Evolutionary conservation across 2,329 filamentous ascomycete genomes (phyloP), one percentile per base, ranked within the genome.

Genomic region (Coniochaeta sp.): DNA sequence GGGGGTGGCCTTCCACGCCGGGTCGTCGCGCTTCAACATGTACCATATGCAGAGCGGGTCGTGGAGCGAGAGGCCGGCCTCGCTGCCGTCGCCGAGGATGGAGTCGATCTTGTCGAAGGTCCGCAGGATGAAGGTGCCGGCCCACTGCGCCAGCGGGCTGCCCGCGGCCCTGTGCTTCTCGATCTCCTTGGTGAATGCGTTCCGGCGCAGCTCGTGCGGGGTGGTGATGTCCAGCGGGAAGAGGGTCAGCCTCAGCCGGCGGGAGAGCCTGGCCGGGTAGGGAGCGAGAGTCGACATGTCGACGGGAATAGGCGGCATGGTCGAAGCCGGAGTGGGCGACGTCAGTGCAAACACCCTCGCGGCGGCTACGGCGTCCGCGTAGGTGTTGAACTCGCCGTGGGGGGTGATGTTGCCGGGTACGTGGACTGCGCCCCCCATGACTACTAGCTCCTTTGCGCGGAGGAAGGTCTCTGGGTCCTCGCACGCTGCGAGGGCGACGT

Each of bases 381-480:
- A 95, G 52, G 87, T 87, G 74, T 99, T 99, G 79, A 99, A 99
- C 67, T 99, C 94, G 56, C 89, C 90, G 12, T 86, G 81, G 1
- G 94, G 92, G 45, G 83, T 85, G 63, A 89, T 83, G 67, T 99
- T 99, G 59, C 94, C 94, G 49, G 84, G 79, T 42, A 83, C 72
- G 53, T 87, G 77, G 51, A 99, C 80, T 22, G 89, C 85, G 54
- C 94, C 94, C 53, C 92, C 94, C 94, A 99, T 99, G 46, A 96
- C 88, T 4, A 96, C 86, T 3, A 99, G 80, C 68, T 97, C 91
- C 67, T 95, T 95, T 48, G 85, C 89, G 40, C 84, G 83, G 51
- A 99, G 76, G 67, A 99, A 96, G 0, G 91, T 86, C 67, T 92
- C 89, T 0, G 91, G 86, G 59, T 97, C 92, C 62, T 90, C 83